Conservation (phyloP, 2,329 filamentous ascomycete species). For the Claviceps capensis region DNA sequence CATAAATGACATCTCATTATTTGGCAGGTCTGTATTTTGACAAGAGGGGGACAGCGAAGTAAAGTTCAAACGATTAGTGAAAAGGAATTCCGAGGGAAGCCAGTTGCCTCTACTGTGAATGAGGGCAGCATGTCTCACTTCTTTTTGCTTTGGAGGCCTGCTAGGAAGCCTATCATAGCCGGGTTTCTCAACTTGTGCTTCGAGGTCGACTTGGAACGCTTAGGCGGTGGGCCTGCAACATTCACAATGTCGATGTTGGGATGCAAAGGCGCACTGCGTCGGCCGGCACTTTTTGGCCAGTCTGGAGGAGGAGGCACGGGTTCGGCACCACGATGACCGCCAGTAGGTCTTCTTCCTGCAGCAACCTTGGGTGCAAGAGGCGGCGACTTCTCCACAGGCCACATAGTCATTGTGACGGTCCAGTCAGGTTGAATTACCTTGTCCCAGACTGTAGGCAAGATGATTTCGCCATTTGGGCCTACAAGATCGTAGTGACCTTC, state of each 20-base stretch:
- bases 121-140: constrained; percentile 8
- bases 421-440: constrained; percentile 63
- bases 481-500: constrained; percentile 70
- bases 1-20: constrained; percentile 6
- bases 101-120: not conserved
- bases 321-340: not conserved
- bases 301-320: constrained; percentile 8
- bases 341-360: constrained; percentile 1
- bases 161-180: constrained; percentile 10
- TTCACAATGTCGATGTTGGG: constrained; percentile 10
- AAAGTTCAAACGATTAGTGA: not conserved
- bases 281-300: constrained; percentile 4
- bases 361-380: not conserved
- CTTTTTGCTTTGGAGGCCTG: constrained; percentile 11
- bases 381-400: constrained; percentile 36
- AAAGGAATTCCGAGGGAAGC: not conserved
- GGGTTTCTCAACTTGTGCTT: constrained; percentile 8
- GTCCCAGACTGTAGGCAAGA: constrained; percentile 67
- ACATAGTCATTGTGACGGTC: constrained; percentile 42
- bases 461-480: constrained; percentile 69
- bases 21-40: constrained; percentile 6
- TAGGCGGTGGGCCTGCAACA: constrained; percentile 4
- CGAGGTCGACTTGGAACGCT: constrained; percentile 5
- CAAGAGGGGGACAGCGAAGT: not conserved
- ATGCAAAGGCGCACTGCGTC: constrained; percentile 1